Base-by-base conservation (phyloP, 2,329 filamentous ascomycete genomes). In the Phyllosticta citriasiana region DNA sequence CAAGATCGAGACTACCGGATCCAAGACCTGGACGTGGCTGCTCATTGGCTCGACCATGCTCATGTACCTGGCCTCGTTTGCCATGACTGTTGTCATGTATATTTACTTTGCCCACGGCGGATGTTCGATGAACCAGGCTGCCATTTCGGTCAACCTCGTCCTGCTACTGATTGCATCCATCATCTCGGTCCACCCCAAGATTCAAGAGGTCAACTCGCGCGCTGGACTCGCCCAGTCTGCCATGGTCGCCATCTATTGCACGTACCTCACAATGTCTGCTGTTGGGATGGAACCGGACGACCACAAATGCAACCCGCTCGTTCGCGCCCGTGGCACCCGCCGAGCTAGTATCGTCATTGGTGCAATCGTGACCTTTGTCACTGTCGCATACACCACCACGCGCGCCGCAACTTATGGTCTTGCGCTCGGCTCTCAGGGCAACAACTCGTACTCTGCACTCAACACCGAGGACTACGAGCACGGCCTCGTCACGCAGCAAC, bases 231-330 rank as follows among this genome's bases (percentile, higher is more conserved):
- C 94, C n/a, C 94, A 99, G 73, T 91, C 92, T 52, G 93, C 94
- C 64, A 97, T 97, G 84, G 94, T 99, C 53, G 91, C 92, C 19
- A 84, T 96, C 62, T 99, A 99, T 80, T 99, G 94, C 83, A 97
- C 94, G 53, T 99, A 99, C 72, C 84, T 99, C 60, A 99, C 94
- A 66, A 91, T 99, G 86, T 97, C 92, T 2, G 94, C 94, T 26
- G 94, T 99, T 1, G 96, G 91, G 60, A 97, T 99, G 94, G 93
- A 99, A 70, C 94, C 94, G 0, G 93, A 97, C 73, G 86, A 97
- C 78, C 88, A 89, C 68, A 83, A 89, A 66, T 99, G 94, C 84
- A 99, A 99, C 75, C 94, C 94, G 8, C 82, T 99, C 33, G 81
- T 97, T 64, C 86, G 84, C 59, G 92, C 91, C 7, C 88, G 89